Base-by-base conservation (phyloP, 805 yeast genomes). In the Kazachstania kunashirensis region DNA sequence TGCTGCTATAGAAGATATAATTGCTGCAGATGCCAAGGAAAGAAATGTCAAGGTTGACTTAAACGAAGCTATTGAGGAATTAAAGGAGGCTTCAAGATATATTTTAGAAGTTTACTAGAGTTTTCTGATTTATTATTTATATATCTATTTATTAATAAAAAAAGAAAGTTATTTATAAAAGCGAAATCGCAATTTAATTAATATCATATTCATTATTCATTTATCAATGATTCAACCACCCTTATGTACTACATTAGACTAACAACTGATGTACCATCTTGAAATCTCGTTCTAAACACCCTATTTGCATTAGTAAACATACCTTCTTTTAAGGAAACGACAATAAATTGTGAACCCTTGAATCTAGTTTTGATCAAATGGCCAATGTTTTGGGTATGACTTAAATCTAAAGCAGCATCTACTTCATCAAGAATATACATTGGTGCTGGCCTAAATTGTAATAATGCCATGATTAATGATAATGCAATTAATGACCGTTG, bases 341-440 rank as follows among this genome's bases (percentile, higher is more conserved):
- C 94, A 45, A 92, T 89, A 57, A 92, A 92, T 56, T 92, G 99
- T 2, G 96, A 83, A 1, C 95, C 96, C 59, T 84, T 82, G 63
- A 92, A 92, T 48, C 95, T 68, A 0, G 96, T 89, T 62, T 89
- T 92, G 59, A 92, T 92, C 56, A 92, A 68, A 53, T 85, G 95
- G 3, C 99, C 99, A 52, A 92, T 92, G 52, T 92, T 92, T 59
- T 92, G 97, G 1, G 99, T 92, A 56, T 92, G 99, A 41, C 94
- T 84, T 45, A 89, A 71, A 67, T 92, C 99, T 46, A 92, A 70
- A 1, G 99, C 99, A 1, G 99, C 98, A 64, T 92, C 98, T 26
- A 92, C 96, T 63, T 92, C 98, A 62, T 92, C 98, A 40, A 92
- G 66, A 48, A 92, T 89, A 54, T 92, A 92, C 95, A 92, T 84